Base-by-base conservation (phyloP, 2,329 filamentous ascomycete genomes). In the Hyphodiscus sp. region DNA sequence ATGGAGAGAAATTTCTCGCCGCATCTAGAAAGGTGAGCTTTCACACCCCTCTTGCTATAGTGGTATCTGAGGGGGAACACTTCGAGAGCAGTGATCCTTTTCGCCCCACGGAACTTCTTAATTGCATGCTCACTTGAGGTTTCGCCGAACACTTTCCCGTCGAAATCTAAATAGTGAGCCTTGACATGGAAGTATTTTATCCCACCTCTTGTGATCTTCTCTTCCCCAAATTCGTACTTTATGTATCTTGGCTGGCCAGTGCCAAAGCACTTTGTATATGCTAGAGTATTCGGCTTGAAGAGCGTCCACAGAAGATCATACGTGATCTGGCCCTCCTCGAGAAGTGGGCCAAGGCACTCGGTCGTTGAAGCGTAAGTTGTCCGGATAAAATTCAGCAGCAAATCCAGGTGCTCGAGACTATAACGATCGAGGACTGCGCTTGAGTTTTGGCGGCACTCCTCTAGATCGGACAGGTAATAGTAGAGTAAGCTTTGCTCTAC, bases 261-360 rank as follows among this genome's bases (percentile, higher is more conserved):
- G n/a, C 59, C 56, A 23, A 47, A 45, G 53, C 53, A 62, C 13
- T 44, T 66, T 13, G 63, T 68, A 54, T 63, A 68, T 44, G 67
- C 48, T 41, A 62, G 43, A 16, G 50, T 62, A 46, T 68, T 67
- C 42, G 63, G 63, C 53, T 70, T 71, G 52, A 71, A 72, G 41
- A 72, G 60, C 19, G 63, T 58, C 63, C 57, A 70, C 10, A 72
- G 63, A 43, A 71, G 63, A 57, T 71, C 60, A 57, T 69, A 71
- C 30, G 61, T 70, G 58, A 70, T 70, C 46, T 68, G 11, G 41
- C 47, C 6, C 33, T 61, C 47, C 53, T 61, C 46, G n/a, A 70
- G 55, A 51, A 70, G 64, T 49, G 54, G 50, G 50, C 52, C 2
- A 42, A 61, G 49, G 41, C 49, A 38, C 30, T 57, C 19, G 18